These are phyloP conservation scores for Bocquillonia castaneifolia DNA, from an alignment of 441 rosid genomes.

Conservation along the genomic window DNA sequence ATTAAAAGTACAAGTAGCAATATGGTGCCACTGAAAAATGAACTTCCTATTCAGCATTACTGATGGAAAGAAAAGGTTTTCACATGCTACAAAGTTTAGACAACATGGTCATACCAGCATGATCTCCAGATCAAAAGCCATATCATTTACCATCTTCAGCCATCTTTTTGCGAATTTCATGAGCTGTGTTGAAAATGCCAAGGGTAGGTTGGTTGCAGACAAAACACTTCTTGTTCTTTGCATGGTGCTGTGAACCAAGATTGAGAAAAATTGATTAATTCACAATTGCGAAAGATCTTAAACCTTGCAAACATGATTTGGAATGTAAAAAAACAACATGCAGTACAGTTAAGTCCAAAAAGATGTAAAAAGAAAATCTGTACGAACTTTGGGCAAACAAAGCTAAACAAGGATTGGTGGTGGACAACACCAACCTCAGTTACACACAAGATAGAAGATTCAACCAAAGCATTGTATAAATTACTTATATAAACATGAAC, in stretches of 20 bases:
- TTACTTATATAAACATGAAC: too few relatives aligned
- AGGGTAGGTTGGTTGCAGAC: conserved; percentile 76
- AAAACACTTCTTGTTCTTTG: conserved; percentile 81
- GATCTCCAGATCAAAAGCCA: not conserved
- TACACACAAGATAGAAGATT: too few relatives aligned
- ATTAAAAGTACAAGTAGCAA: not conserved
- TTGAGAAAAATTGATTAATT: not conserved
- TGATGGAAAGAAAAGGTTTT: not conserved
- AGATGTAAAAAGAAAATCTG: too few relatives aligned
- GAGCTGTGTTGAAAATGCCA: conserved; percentile 76
- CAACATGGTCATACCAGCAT: not conserved
- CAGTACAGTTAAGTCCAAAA: not conserved
- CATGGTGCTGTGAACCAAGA: conserved; percentile 57
- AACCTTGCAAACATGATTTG: not conserved
- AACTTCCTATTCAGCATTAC: not conserved
- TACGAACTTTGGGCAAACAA: too few relatives aligned
- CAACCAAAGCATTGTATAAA: not conserved
- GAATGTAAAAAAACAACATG: not conserved
- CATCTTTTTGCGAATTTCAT: conserved; percentile 59
- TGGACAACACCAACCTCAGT: too few relatives aligned
- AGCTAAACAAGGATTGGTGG: too few relatives aligned
- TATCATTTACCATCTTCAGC: conserved; percentile 42
- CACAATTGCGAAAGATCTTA: not conserved
- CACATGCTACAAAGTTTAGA: not conserved
- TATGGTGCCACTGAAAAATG: not conserved